These are phyloP conservation scores for Tarenaya hassleriana DNA, from an alignment of 345 rosid species.

Conservation along the genomic window DNA sequence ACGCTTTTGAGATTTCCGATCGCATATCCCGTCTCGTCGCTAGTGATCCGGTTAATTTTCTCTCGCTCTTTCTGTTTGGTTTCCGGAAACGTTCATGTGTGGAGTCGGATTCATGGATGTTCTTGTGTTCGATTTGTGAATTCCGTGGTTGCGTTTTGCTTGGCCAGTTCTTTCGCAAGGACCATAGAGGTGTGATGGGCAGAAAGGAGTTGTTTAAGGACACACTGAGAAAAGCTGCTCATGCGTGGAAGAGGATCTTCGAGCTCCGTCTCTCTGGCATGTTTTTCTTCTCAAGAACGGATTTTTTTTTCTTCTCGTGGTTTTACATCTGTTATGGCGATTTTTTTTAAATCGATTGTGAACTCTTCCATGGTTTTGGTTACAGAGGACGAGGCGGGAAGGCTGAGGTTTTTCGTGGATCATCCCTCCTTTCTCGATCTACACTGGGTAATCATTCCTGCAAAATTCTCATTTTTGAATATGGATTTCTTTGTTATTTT, in stretches of 20 bases:
- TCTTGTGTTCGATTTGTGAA: not conserved
- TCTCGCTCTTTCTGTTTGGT: not conserved
- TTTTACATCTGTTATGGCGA: no score
- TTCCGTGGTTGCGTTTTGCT: not conserved
- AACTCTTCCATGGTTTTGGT: not conserved
- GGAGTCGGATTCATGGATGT: not conserved
- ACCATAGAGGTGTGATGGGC: constrained; percentile 47
- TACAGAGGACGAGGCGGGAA: constrained; percentile 81
- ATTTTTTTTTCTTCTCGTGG: no score
- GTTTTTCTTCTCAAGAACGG: not conserved
- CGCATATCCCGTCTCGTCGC: constrained; percentile 80
- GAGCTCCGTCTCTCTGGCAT: constrained; percentile 74
- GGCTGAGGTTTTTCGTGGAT: constrained; percentile 65
- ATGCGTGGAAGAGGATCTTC: constrained; percentile 69
- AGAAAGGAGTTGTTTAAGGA: constrained; percentile 84
- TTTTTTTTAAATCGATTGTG: not conserved
- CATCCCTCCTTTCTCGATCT: constrained; percentile 90
- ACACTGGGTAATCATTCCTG: constrained; percentile 63
- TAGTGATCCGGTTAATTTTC: constrained; percentile 59
- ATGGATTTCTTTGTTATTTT: not conserved
- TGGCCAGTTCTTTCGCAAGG: constrained; percentile 62
- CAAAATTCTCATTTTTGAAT: constrained; percentile 2
- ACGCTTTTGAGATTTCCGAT: constrained; percentile 53
- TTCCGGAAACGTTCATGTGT: not conserved
- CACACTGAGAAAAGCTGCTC: constrained; percentile 57